Base-by-base conservation (phyloP, 2,329 filamentous ascomycete species). In the Stagonosporopsis tanaceti region DNA sequence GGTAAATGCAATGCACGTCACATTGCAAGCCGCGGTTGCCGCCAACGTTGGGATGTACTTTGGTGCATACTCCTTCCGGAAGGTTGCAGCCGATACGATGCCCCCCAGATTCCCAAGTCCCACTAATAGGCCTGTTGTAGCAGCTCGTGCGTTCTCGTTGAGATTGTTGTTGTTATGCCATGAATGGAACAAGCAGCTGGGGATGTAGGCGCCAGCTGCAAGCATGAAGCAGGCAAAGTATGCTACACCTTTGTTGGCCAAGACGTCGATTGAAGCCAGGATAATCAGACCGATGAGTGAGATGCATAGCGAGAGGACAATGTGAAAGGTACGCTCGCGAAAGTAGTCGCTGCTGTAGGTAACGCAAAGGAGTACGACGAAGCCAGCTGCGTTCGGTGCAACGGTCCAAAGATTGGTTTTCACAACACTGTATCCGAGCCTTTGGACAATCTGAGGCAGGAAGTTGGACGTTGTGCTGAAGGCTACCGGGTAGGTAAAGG, bases 141-240 rank as follows among this genome's bases (percentile, higher is more conserved):
- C 80, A 5, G 81, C 81, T 0, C 82, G 76, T 0, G 74, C 76
- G 40, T 78, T 83, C 68, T 85, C 82, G 24, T 80, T 77, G 7
- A 82, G 68, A 39, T 82, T 83, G 63, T 84, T 84, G 59, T 83
- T 84, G 53, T 84, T 84, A 57, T 83, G 76, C 81, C 82, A 82
- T 1, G 76, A 76, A 57, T 83, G 77, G 4, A 83, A 76, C n/a
- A 84, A 68, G 50, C 77, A 79, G 4, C 76, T 78, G 0, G 80
- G 78, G 14, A 81, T 81, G 60, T 82, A 84, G 1, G 80, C 75
- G 22, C 78, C 78, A 0, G 71, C 63, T 1, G 79, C 78, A 50
- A 84, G 70, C 3, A 84, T 69, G 54, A 84, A 84, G 56, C 78
- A 81, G 0, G 81, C 80, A 59, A 84, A 84, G 53, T 84, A 84